Base-by-base conservation (phyloP, 192 early-diverging fungal genomes). In the Ramicandelaber brevisporus region DNA sequence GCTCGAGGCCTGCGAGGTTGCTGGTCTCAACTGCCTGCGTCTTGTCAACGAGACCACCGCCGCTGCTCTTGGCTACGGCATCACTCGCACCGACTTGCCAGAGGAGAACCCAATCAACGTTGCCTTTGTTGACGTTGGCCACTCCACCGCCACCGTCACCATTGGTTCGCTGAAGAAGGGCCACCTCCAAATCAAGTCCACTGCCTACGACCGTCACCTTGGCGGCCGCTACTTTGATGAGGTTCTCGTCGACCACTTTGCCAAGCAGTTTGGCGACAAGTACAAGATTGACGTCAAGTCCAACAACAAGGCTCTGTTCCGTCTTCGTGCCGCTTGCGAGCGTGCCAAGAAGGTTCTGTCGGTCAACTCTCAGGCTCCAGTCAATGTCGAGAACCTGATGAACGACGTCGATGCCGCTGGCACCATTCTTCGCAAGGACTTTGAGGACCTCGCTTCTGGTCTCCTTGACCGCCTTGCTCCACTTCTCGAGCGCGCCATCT, bases 181-280 rank as follows among this genome's bases (percentile, higher is more conserved):
- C 35, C 81, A 97, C 63, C 66, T 97, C 45, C 66, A 65, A 31
- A 74, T 97, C 50, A 77, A 73, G 53, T 69, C 74, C 27, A 76
- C 76, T 27, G 81, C 87, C 3, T 93, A 70, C 50, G 86, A 97
- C 55, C 72, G 78, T 33, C 67, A 79, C 60, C 72, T 92, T 38
- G 90, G 90, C 48, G 90, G 90, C 16, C 81, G 90, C 47, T 71
- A 83, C 57, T 83, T 92, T 57, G 90, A 97, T 55, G 57, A 79
- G 46, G 68, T 81, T 20, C 64, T 97, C 29, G 63, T 70, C 20
- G 63, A 90, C 30, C 70, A 88, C 52, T 79, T 78, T 30, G 68
- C 74, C 52, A 63, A 57, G 21, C 69, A 83, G 35, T 88, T 90
- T 62, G 65, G 77, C 62, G 68, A 68, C 33, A 97, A 92, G 64